These are phyloP conservation scores for Mortierella sp. DNA, from an alignment of 371 early-diverging fungal species.

Conservation along the genomic window DNA sequence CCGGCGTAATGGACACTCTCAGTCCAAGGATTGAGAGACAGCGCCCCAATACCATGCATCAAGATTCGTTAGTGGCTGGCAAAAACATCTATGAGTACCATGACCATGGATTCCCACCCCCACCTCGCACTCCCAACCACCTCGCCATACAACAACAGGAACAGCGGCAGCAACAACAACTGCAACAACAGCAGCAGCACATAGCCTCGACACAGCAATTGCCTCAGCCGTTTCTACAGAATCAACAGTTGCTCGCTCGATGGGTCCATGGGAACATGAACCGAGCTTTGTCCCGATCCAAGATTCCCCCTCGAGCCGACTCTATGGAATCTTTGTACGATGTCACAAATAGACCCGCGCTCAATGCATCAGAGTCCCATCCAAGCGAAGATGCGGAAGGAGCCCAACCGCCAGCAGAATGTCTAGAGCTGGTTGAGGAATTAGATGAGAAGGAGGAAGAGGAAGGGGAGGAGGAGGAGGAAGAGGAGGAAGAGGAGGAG, in stretches of 20 bases:
- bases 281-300: constrained; percentile 3
- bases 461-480: too few species aligned
- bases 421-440: background rate
- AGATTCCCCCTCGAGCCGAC: constrained; percentile 9
- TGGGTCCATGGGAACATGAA: constrained; percentile 1
- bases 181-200: background rate
- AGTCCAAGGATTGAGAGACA: background rate
- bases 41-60: constrained; percentile 1
- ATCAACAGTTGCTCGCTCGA: background rate
- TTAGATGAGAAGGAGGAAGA: constrained; percentile 5
- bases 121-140: constrained; percentile 5
- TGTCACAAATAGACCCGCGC: background rate
- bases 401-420: background rate
- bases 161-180: constrained; percentile 16
- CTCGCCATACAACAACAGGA: background rate
- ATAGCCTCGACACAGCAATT: background rate
- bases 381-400: background rate
- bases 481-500: constrained; percentile 20
- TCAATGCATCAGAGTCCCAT: constrained; percentile 5
- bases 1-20: background rate
- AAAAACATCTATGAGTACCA: background rate
- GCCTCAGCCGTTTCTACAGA: constrained; percentile 2
- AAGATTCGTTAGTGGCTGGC: background rate
- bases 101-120: constrained; percentile 1
- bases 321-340: constrained; percentile 7